A percentile compares a stretch with the other conserved stretches of the same genome.
Evolutionary conservation across 306 rosid species (phyloP).

Genomic region (Adenanthera pavonina): DNA sequence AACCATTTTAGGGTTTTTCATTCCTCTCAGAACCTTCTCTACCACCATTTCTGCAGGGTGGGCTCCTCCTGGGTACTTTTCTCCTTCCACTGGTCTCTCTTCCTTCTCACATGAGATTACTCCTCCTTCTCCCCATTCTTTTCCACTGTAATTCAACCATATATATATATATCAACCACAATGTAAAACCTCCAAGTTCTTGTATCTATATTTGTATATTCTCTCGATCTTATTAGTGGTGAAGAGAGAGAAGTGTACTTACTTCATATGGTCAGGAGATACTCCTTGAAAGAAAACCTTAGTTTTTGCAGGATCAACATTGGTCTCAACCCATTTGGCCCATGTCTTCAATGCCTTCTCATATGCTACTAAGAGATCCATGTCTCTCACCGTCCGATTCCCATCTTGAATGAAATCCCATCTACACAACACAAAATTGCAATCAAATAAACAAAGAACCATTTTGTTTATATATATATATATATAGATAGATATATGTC

Average conservation of each 20-base stretch:
- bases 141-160: slow-evolving; percentile 39
- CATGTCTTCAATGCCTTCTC: slow-evolving; percentile 76
- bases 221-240: too few species aligned
- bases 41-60: slow-evolving; percentile 60
- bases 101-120: slow-evolving; percentile 52
- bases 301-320: slow-evolving; percentile 52
- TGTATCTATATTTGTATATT: too few species aligned
- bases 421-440: slow-evolving; percentile 40
- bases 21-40: slow-evolving; percentile 54
- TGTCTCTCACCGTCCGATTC: slow-evolving; percentile 41
- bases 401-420: slow-evolving; percentile 76
- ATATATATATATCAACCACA: background rate
- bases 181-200: too few species aligned
- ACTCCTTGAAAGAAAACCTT: slow-evolving; percentile 78
- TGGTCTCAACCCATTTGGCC: slow-evolving; percentile 75
- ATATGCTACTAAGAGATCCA: slow-evolving; percentile 74
- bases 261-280: slow-evolving; percentile 77
- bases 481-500: too few species aligned
- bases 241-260: slow-evolving; percentile 9
- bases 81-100: slow-evolving; percentile 43
- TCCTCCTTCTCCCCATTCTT: slow-evolving; percentile 51
- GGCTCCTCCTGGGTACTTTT: slow-evolving; percentile 47
- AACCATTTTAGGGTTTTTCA: slow-evolving; percentile 45
- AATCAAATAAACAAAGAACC: background rate
- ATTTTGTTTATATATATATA: too few species aligned